Conservation (phyloP, 2,329 filamentous ascomycete genomes). For the Penicillium sp. region DNA sequence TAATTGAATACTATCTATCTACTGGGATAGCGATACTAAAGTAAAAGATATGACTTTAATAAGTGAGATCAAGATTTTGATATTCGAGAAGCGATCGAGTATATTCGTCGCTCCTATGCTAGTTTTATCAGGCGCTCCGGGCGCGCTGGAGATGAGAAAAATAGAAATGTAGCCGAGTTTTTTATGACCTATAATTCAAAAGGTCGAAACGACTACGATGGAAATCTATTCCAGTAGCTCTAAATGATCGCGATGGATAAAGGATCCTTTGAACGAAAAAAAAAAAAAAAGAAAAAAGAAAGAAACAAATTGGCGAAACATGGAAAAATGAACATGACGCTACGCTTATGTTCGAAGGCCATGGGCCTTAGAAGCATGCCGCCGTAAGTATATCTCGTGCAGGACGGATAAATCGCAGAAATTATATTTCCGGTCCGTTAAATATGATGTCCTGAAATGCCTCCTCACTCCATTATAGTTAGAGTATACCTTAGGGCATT, state of each 20-base stretch:
- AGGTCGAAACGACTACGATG: conserved; percentile 2
- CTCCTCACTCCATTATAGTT: neutral
- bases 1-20: too few species aligned
- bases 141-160: too few species aligned
- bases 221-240: neutral
- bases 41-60: too few species aligned
- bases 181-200: too few species aligned
- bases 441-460: neutral
- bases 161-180: too few species aligned
- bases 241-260: conserved; percentile 9
- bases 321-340: conserved; percentile 10
- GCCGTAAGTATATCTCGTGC: neutral
- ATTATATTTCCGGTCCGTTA: neutral
- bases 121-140: too few species aligned
- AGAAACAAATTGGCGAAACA: neutral
- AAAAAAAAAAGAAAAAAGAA: conserved; percentile 9
- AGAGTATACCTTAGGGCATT: neutral
- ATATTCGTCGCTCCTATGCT: too few species aligned
- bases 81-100: too few species aligned
- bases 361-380: neutral
- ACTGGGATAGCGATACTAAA: too few species aligned
- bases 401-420: neutral
- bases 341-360: conserved; percentile 17
- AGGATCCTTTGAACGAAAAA: conserved; percentile 6
- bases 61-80: too few species aligned